These are phyloP conservation scores for Mimosa bimucronata DNA, from an alignment of 306 rosid genomes.

Conservation along the genomic window DNA sequence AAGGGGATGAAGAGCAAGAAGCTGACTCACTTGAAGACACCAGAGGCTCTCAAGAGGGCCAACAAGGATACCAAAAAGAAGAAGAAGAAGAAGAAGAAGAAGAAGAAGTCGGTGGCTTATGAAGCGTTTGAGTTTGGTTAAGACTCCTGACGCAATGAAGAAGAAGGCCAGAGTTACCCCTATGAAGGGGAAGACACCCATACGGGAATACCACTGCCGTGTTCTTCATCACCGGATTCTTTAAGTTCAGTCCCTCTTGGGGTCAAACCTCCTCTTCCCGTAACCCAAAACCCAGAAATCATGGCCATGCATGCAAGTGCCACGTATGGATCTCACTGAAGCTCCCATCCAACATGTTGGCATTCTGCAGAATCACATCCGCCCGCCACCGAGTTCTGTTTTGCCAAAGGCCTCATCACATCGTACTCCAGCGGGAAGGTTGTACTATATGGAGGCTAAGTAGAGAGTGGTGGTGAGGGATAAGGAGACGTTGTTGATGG, in stretches of 20 bases:
- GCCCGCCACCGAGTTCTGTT: conserved; percentile 39
- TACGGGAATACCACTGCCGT: conserved; percentile 63
- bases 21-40: too few species aligned
- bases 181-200: too few species aligned
- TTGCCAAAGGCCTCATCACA: conserved; percentile 46
- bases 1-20: too few species aligned
- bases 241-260: conserved; percentile 49
- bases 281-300: conserved; percentile 82
- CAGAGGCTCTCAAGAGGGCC: too few species aligned
- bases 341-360: conserved; percentile 34
- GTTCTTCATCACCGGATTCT: conserved; percentile 69
- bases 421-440: conserved; percentile 42
- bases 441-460: conserved; percentile 56
- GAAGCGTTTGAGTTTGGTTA: too few species aligned
- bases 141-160: too few species aligned
- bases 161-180: too few species aligned
- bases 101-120: too few species aligned
- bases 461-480: conserved; percentile 59
- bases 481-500: conserved; percentile 68
- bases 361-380: conserved; percentile 69
- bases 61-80: too few species aligned
- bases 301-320: conserved; percentile 83
- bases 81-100: too few species aligned
- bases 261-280: conserved; percentile 65
- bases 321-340: conserved; percentile 70